These are phyloP conservation scores for Dendrobium officinale DNA, from an alignment of 106 monocot genomes.

Conservation along the genomic window DNA sequence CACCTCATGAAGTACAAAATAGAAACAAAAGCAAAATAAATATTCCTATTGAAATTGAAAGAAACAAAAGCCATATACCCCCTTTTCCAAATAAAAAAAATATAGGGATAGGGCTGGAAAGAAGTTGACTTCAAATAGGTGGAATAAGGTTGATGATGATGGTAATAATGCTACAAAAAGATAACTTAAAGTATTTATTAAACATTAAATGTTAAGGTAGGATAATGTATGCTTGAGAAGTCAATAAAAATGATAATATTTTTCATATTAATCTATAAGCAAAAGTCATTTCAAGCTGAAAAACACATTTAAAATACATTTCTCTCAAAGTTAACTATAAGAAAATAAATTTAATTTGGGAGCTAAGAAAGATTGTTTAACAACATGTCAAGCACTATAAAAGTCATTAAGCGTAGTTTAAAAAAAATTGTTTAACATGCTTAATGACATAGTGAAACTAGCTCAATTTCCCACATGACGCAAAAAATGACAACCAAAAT, in stretches of 20 bases:
- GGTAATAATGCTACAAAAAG: not conserved
- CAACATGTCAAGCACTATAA: not conserved
- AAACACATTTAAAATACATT: not conserved
- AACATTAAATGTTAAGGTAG: not conserved
- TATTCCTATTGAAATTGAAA: not conserved
- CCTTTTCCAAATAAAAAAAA: too few species aligned
- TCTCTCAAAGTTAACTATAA: not conserved
- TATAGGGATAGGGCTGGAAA: too few species aligned
- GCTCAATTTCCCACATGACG: not conserved
- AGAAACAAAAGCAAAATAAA: not conserved
- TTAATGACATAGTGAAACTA: not conserved
- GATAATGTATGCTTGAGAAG: not conserved
- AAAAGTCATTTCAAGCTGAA: not conserved
- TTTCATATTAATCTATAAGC: not conserved
- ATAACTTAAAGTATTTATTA: not conserved
- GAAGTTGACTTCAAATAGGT: not conserved
- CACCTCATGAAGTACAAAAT: not conserved
- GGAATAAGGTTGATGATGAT: not conserved
- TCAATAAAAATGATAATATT: not conserved
- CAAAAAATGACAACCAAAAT: constrained; percentile 5
- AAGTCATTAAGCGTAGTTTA: not conserved
- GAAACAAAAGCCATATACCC: too few species aligned
- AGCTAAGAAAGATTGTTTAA: not conserved
- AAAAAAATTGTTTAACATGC: not conserved
- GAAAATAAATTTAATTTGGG: not conserved